Evolutionary conservation across 345 rosid species (phyloP).

Genomic region (Heritiera littoralis): DNA sequence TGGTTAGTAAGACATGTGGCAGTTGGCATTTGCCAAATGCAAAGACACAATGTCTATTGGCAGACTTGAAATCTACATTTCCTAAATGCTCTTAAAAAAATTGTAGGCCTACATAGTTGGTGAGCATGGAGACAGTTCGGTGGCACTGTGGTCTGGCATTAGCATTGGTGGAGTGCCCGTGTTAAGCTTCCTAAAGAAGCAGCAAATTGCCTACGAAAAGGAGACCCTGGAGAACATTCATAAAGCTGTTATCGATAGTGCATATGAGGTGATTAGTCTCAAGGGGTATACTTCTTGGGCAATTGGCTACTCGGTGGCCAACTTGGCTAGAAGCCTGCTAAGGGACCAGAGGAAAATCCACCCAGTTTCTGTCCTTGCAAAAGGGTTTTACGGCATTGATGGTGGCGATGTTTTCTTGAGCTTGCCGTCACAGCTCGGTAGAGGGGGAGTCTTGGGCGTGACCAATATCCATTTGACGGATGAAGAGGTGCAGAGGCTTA

Average conservation of each 20-base stretch:
- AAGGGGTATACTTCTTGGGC: constrained; percentile 98
- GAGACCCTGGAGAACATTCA: constrained; percentile 76
- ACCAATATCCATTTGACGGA: constrained; percentile 77
- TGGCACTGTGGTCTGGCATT: constrained; percentile 92
- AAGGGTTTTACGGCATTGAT: constrained; percentile 72
- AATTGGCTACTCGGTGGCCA: constrained; percentile 88
- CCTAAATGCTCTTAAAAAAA: not conserved
- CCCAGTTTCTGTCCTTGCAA: constrained; percentile 87
- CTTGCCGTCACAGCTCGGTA: constrained; percentile 75
- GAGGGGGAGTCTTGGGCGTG: constrained; percentile 72
- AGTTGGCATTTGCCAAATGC: not conserved
- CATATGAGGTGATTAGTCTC: constrained; percentile 78
- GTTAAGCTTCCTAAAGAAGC: constrained; percentile 63
- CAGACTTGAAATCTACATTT: not conserved
- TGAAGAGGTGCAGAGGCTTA: constrained; percentile 58
- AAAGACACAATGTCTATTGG: not conserved
- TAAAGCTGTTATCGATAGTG: constrained; percentile 61
- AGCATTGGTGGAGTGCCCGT: constrained; percentile 89
- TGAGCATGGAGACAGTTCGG: constrained; percentile 96
- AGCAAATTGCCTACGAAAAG: constrained; percentile 75
- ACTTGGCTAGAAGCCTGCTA: constrained; percentile 61
- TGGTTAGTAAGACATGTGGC: not conserved
- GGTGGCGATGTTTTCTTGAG: constrained; percentile 87
- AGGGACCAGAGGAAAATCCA: constrained; percentile 88
- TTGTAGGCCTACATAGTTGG: constrained; percentile 78